Base-by-base conservation (phyloP, 176 grass and related monocot genomes). In the Aechmea fasciata region DNA sequence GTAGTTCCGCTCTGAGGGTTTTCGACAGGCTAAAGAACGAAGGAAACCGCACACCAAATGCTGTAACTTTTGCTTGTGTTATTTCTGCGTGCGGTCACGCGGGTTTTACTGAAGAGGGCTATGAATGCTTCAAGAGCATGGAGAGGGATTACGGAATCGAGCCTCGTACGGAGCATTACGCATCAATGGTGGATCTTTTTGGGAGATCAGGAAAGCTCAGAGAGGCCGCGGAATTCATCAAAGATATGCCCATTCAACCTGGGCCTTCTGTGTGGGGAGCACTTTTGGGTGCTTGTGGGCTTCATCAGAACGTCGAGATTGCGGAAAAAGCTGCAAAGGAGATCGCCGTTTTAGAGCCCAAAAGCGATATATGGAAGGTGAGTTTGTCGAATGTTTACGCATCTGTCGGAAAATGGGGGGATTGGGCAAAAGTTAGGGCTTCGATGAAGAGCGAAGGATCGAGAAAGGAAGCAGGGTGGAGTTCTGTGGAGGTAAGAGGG, bases 391-490 rank as follows among this genome's bases (percentile, higher is more conserved):
- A 88, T 75, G 70, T 79, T 11, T 91, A 85, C 17, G 89, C 82
- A 1, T 75, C 28, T 10, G 69, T 50, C 80, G 82, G 82, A 49
- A 71, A 82, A 62, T 91, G 79, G 79, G 72, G 77, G 68, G 85
- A 91, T 66, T 75, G 73, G 59, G 76, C 85, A 73, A 75, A 62
- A 67, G 69, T 85, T 75, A 85, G 85, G 75, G 64, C 82, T 80
- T 85, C 79, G 73, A 91, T 88, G 89, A 87, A 62, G 70, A 83
- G 41, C 28, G 48, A 62, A 2, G 85, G 85, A 41, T 72, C 73
- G 19, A 80, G 73, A 75, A 91, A 91, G 67, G 85, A 91, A 65
- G 79, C 73, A 0, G 89, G 85, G 12, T 91, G 89, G 89, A 91
- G 89, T 49, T 91, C 82, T 69, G 82, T 88, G 48, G 89, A 88